A percentile compares a stretch with the other conserved stretches of the same genome.
phyloP scores from a whole-genome alignment of 1,139 yeast genomes.

The Yamadazyma diospyri region DNA sequence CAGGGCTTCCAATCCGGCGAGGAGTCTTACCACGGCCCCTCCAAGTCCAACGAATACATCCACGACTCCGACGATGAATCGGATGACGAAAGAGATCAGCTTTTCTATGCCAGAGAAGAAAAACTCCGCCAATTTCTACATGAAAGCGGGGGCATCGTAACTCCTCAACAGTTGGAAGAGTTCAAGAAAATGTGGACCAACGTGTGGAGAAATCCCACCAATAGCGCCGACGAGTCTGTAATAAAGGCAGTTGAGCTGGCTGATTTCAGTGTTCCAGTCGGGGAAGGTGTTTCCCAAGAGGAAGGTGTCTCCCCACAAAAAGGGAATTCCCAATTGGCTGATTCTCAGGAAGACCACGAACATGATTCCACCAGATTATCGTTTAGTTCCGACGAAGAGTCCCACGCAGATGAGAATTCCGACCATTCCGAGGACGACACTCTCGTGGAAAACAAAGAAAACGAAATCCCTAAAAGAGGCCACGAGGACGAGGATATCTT shows the following conservation, averaged over 20 bases:
- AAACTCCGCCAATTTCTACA: slow-evolving; percentile 42
- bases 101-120: slow-evolving; percentile 59
- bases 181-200: slow-evolving; percentile 39
- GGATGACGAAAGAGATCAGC: slow-evolving; percentile 53
- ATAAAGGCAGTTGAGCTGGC: slow-evolving; percentile 24
- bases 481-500: slow-evolving; percentile 28
- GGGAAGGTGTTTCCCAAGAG: slow-evolving; percentile 11
- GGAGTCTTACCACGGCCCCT: slow-evolving; percentile 9
- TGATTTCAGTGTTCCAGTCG: slow-evolving; percentile 17
- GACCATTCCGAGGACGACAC: slow-evolving; percentile 4
- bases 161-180: slow-evolving; percentile 32
- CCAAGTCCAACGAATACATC: slow-evolving; percentile 52
- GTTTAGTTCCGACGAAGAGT: slow-evolving; percentile 11
- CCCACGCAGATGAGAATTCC: slow-evolving; percentile 6
- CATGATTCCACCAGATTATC: slow-evolving; percentile 10
- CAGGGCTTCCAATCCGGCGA: background rate
- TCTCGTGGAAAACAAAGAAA: slow-evolving; percentile 13
- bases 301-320: slow-evolving; percentile 6
- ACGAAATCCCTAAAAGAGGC: slow-evolving; percentile 14
- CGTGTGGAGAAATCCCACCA: slow-evolving; percentile 19
- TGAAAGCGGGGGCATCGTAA: slow-evolving; percentile 41
- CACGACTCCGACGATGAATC: slow-evolving; percentile 66
- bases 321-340: slow-evolving; percentile 2
- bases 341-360: slow-evolving; percentile 3
- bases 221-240: slow-evolving; percentile 11